Evolutionary conservation across 257 asterid genomes (phyloP).

Genomic region (Lycium barbarum): DNA sequence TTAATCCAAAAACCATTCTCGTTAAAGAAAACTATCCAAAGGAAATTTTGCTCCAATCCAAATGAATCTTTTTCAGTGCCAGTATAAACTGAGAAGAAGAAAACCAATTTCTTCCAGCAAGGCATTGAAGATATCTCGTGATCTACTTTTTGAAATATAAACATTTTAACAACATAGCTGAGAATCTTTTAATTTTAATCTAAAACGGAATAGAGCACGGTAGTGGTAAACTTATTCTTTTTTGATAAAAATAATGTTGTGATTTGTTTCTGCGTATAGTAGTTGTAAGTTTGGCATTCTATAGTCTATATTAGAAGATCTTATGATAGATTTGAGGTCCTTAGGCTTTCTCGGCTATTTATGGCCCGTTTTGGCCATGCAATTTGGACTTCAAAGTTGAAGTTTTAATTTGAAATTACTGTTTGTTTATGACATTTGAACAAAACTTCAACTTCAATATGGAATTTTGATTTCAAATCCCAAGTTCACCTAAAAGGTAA

Average conservation of each 20-base stretch:
- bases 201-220: background rate
- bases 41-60: background rate
- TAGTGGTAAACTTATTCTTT: background rate
- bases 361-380: no score
- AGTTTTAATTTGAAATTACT: no score
- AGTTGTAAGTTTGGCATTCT: background rate
- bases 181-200: background rate
- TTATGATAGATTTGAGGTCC: background rate
- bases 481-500: no score
- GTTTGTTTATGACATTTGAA: no score
- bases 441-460: no score
- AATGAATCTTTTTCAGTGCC: background rate
- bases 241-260: background rate
- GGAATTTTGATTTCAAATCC: no score
- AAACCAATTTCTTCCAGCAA: background rate
- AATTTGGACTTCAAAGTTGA: no score
- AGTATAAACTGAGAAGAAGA: background rate
- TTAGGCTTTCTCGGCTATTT: background rate
- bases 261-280: background rate
- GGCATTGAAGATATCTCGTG: background rate
- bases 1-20: background rate
- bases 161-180: background rate
- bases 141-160: background rate
- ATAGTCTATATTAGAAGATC: background rate
- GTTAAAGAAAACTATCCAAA: background rate